Evolutionary conservation across 805 yeast genomes (phyloP), one percentile per base, ranked within the genome.

Genomic region (Phaffomyces thermotolerans): DNA sequence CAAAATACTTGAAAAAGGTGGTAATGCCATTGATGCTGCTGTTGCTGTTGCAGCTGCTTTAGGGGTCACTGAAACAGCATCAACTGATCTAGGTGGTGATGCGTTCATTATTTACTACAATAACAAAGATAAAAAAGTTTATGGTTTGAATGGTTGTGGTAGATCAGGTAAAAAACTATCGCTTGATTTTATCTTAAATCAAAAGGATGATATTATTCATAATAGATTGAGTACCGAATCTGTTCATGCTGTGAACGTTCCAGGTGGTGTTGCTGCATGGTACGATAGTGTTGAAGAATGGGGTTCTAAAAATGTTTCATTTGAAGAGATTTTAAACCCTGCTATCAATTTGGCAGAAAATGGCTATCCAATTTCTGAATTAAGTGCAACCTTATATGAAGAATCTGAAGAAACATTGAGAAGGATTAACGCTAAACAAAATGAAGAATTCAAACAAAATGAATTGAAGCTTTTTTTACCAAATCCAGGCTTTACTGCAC

Each of bases 201-300:
- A 64, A 36, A 42, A 48, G 34, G 66, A 71, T 15, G 64, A 68
- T 18, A 63, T 73, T 34, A 59, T 67, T 9, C 67, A 76, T 33
- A 62, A 65, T 24, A 69, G 87, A 54, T 65, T 84, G 27, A 77
- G 77, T 0, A 53, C 53, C 12, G 64, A 65, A 27, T 79, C 86
- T 3, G 73, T 79, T 4, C 77, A 76, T 45, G 63, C 82, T 0
- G 76, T 81, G 8, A 81, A 79, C 41, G 89, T 84, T 5, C 93
- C 93, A 0, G 95, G 95, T 5, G 81, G 87, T 2, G 71, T 84
- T 39, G 86, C 87, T 6, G 91, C 87, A 0, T 85, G 93, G 93
- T 58, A 71, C 37, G 93, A 84, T 59, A 75, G 86, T 3, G 64
- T 74, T 33, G 79, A 76, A 35, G 66, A 62, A 46, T 84, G 89